A percentile compares a stretch with the other conserved stretches of the same genome.
phyloP scores from a whole-genome alignment of 495 filamentous ascomycete genomes.

The Penicillium crystallinum region DNA sequence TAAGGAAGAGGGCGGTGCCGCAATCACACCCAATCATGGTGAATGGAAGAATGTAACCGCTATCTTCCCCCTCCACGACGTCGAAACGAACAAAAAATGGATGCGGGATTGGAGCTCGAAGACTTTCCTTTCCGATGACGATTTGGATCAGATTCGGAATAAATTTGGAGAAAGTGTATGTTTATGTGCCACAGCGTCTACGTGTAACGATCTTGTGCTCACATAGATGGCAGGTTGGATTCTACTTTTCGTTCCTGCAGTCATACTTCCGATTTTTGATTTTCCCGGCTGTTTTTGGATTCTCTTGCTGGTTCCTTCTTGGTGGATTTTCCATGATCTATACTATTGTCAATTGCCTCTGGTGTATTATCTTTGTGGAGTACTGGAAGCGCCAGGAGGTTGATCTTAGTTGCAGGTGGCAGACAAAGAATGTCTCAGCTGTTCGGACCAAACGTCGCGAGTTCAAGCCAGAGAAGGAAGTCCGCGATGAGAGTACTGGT shows the following conservation, averaged over 20 bases:
- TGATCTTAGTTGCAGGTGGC: constrained; percentile 88
- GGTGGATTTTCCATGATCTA: constrained; percentile 83
- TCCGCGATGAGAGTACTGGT: constrained; percentile 77
- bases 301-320: constrained; percentile 74
- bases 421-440: constrained; percentile 77
- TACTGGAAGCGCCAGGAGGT: constrained; percentile 95
- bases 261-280: constrained; percentile 83
- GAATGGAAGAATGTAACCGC: constrained; percentile 81
- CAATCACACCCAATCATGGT: constrained; percentile 75
- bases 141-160: constrained; percentile 80
- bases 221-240: constrained; percentile 56
- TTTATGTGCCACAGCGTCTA: constrained; percentile 34
- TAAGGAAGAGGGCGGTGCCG: constrained; percentile 76
- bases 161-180: constrained; percentile 83
- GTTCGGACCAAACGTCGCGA: constrained; percentile 72
- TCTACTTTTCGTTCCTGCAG: constrained; percentile 95
- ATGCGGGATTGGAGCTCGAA: constrained; percentile 82
- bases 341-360: constrained; percentile 72
- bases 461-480: constrained; percentile 72
- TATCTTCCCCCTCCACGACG: constrained; percentile 86
- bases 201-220: not conserved
- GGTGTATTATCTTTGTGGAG: constrained; percentile 89
- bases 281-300: constrained; percentile 80
- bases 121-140: constrained; percentile 69
- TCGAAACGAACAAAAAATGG: constrained; percentile 82